phyloP scores from a whole-genome alignment of 2,329 filamentous ascomycete species.

The Pyrenophora tritici-repentis region DNA sequence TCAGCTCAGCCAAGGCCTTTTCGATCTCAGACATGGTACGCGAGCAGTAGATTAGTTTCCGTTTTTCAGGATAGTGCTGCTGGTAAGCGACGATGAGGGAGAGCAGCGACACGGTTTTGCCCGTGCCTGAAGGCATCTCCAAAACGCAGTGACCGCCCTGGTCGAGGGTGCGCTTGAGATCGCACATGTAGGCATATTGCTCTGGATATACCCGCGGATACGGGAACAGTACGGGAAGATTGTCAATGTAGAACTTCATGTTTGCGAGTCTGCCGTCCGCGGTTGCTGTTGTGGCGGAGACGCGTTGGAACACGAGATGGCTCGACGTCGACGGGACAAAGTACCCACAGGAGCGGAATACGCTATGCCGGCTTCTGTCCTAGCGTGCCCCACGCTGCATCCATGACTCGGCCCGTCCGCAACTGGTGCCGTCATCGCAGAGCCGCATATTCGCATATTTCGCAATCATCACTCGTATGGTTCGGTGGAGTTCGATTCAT shows the following conservation, averaged over 20 bases:
- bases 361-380: neutral
- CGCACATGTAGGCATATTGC: constrained; percentile 73
- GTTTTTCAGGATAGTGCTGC: constrained; percentile 86
- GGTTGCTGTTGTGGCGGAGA: constrained; percentile 26
- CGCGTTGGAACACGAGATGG: constrained; percentile 12
- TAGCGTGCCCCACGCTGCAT: constrained; percentile 10
- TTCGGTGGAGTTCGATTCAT: neutral
- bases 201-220: constrained; percentile 74
- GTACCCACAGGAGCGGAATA: neutral
- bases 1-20: constrained; percentile 90
- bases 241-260: constrained; percentile 82
- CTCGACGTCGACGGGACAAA: constrained; percentile 1
- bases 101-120: constrained; percentile 93
- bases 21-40: constrained; percentile 99
- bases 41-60: constrained; percentile 98
- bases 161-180: constrained; percentile 88
- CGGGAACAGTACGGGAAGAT: constrained; percentile 73
- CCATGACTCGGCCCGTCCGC: constrained; percentile 15
- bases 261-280: constrained; percentile 39
- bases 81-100: constrained; percentile 98
- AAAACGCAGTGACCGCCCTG: constrained; percentile 92
- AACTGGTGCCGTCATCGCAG: constrained; percentile 28
- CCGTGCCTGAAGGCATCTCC: constrained; percentile 98
- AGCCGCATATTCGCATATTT: constrained; percentile 19
- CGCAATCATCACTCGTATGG: neutral